Evolutionary conservation across 2,329 filamentous ascomycete genomes (phyloP).

Genomic region (Fusarium fujikuroi): DNA sequence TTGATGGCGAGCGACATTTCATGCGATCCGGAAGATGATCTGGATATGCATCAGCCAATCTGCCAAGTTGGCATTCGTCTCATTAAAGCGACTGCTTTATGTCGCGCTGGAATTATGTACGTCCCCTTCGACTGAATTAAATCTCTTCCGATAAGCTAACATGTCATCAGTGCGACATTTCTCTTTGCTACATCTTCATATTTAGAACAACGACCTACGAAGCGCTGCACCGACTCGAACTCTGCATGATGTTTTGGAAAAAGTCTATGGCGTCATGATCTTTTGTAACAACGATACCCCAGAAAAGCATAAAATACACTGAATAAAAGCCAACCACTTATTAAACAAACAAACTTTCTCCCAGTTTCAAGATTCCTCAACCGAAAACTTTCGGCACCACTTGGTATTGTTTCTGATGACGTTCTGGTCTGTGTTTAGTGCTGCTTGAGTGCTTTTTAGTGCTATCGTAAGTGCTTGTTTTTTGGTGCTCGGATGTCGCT

Average conservation of each 20-base stretch:
- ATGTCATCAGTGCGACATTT: conserved; percentile 14
- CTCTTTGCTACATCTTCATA: conserved; percentile 33
- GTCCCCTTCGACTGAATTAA: background rate
- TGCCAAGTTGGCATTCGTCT: conserved; percentile 30
- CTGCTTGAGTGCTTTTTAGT: background rate
- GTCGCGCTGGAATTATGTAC: conserved; percentile 30
- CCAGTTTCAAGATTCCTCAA: background rate
- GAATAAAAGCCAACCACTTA: background rate
- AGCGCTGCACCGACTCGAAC: background rate
- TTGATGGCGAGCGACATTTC: conserved; percentile 34
- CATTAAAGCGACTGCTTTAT: conserved; percentile 33
- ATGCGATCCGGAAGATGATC: conserved; percentile 24
- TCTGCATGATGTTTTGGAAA: background rate
- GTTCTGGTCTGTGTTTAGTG: background rate
- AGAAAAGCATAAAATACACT: background rate
- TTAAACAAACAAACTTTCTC: background rate
- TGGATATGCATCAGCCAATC: conserved; percentile 29
- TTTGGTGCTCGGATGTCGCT: background rate
- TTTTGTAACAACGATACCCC: conserved; percentile 23
- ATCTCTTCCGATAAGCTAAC: background rate
- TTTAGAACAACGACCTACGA: conserved; percentile 12
- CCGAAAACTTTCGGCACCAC: background rate
- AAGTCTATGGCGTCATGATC: conserved; percentile 31
- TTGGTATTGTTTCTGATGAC: background rate
- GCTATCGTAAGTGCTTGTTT: background rate